phyloP scores from a whole-genome alignment of 345 rosid species.

The Arabis hirsuta region DNA sequence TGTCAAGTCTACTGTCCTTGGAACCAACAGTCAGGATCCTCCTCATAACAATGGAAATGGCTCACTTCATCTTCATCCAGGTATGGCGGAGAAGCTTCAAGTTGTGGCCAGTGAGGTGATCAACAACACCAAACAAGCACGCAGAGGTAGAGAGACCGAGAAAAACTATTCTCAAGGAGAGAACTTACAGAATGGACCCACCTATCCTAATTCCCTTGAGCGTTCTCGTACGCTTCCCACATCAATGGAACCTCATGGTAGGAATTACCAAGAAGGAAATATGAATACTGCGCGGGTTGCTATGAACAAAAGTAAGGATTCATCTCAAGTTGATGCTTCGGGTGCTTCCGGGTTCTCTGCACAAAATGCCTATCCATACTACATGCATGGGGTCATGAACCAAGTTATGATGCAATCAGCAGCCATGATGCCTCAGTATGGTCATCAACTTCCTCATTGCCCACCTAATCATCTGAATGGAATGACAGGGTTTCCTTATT shows the following conservation, averaged over 20 bases:
- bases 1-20: slow-evolving; percentile 68
- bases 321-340: slow-evolving; percentile 52
- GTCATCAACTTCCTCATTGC: slow-evolving; percentile 67
- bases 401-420: slow-evolving; percentile 77
- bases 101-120: slow-evolving; percentile 30
- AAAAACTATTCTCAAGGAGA: slow-evolving; percentile 33
- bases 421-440: slow-evolving; percentile 64
- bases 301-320: slow-evolving; percentile 50
- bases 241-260: slow-evolving; percentile 54
- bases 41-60: slow-evolving; percentile 39
- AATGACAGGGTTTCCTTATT: slow-evolving; percentile 61
- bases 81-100: slow-evolving; percentile 34
- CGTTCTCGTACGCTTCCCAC: slow-evolving; percentile 56
- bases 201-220: slow-evolving; percentile 36
- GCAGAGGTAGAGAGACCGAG: slow-evolving; percentile 25
- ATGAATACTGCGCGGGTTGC: slow-evolving; percentile 44
- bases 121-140: slow-evolving; percentile 29
- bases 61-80: slow-evolving; percentile 35
- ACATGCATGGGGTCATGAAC: slow-evolving; percentile 74
- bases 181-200: slow-evolving; percentile 32
- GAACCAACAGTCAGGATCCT: slow-evolving; percentile 42
- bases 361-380: slow-evolving; percentile 67
- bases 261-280: slow-evolving; percentile 47
- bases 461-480: slow-evolving; percentile 59
- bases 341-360: slow-evolving; percentile 55